Percentiles rank a stretch among this genome's conserved stretches.
Conservation (phyloP, 176 grass and related monocot genomes). For the Oryza brachyantha region DNA sequence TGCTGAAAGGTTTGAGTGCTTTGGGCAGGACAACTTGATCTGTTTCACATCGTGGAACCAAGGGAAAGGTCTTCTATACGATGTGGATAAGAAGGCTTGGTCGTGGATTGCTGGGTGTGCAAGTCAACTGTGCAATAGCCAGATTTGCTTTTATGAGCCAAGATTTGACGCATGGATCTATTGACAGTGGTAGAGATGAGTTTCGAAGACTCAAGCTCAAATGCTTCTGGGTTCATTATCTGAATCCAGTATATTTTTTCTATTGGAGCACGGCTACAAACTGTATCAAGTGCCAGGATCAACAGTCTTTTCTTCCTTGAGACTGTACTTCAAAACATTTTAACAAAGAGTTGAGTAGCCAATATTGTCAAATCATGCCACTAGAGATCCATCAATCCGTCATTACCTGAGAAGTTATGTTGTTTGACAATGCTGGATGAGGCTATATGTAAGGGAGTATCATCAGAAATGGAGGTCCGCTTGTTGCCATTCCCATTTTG, state of each 20-base stretch:
- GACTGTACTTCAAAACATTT: neutral
- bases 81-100: slow-evolving; percentile 90
- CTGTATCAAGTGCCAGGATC: neutral
- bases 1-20: slow-evolving; percentile 95
- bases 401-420: neutral
- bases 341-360: neutral
- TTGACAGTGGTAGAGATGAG: slow-evolving; percentile 18
- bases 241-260: neutral
- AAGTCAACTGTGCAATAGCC: slow-evolving; percentile 87
- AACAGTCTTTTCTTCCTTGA: neutral
- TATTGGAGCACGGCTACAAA: neutral
- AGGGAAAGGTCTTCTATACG: slow-evolving; percentile 87
- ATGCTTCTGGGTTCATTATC: slow-evolving; percentile 19
- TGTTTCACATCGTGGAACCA: slow-evolving; percentile 99
- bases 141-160: slow-evolving; percentile 91
- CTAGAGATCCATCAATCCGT: slow-evolving; percentile 24
- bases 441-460: neutral
- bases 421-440: neutral
- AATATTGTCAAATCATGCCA: slow-evolving; percentile 25
- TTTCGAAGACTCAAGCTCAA: slow-evolving; percentile 8
- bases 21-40: slow-evolving; percentile 96
- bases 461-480: slow-evolving; percentile 20
- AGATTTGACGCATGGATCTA: slow-evolving; percentile 72
- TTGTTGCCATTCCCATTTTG: slow-evolving; percentile 33
- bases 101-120: slow-evolving; percentile 84